Evolutionary conservation across 306 rosid species (phyloP).

Genomic region (Parietaria judaica): DNA sequence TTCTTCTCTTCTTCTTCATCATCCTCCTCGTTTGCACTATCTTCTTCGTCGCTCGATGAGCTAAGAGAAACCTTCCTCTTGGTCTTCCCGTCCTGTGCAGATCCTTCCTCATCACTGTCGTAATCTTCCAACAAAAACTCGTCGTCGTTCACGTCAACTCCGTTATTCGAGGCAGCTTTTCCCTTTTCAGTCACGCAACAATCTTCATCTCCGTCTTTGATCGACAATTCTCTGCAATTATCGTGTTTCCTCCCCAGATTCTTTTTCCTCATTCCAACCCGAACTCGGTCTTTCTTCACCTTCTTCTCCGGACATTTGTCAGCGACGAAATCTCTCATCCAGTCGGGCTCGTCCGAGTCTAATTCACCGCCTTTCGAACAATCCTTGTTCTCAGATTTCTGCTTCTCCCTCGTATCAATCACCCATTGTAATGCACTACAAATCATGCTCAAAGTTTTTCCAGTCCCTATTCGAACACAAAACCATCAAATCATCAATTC

Average conservation of each 20-base stretch:
- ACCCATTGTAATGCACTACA: slow-evolving; percentile 94
- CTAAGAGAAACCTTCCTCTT: slow-evolving; percentile 56
- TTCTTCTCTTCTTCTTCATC: slow-evolving; percentile 32
- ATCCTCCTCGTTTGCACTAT: slow-evolving; percentile 33
- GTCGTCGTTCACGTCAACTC: slow-evolving; percentile 38
- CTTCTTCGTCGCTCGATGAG: slow-evolving; percentile 70
- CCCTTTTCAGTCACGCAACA: slow-evolving; percentile 22
- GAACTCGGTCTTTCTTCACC: slow-evolving; percentile 26
- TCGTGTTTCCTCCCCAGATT: slow-evolving; percentile 19
- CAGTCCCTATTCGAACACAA: slow-evolving; percentile 56
- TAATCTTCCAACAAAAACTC: slow-evolving; percentile 79
- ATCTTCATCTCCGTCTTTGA: slow-evolving; percentile 21
- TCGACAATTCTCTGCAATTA: slow-evolving; percentile 25
- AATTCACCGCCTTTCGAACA: slow-evolving; percentile 14
- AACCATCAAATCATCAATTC: slow-evolving; percentile 11
- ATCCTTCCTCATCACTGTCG: slow-evolving; percentile 67
- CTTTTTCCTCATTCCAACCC: slow-evolving; percentile 22
- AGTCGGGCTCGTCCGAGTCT: slow-evolving; percentile 81
- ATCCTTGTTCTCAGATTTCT: slow-evolving; percentile 22
- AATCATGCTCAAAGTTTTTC: slow-evolving; percentile 82
- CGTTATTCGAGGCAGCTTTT: slow-evolving; percentile 23
- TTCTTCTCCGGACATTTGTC: slow-evolving; percentile 37
- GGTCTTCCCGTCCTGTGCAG: slow-evolving; percentile 17
- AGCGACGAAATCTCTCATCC: slow-evolving; percentile 60
- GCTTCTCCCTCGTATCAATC: slow-evolving; percentile 44